These are phyloP conservation scores for Naganishia vishniacii DNA, from an alignment of 768 basidiomycete species.

Conservation along the genomic window DNA sequence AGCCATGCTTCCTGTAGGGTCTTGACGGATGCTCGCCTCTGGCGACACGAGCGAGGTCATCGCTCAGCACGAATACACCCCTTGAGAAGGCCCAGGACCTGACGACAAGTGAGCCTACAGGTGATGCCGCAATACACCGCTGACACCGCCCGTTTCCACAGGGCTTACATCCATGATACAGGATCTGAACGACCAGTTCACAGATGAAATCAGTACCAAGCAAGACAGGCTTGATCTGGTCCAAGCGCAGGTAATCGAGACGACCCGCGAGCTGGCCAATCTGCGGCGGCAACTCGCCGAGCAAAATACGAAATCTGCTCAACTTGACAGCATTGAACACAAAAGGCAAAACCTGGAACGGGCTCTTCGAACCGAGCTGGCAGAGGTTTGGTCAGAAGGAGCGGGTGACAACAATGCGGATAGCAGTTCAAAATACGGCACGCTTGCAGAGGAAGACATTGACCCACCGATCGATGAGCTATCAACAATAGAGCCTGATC, in stretches of 20 bases:
- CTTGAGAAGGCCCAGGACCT: conserved; percentile 24
- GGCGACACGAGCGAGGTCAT: neutral
- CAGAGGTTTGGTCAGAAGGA: neutral
- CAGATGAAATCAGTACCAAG: conserved; percentile 74
- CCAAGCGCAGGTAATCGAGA: conserved; percentile 76
- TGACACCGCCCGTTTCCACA: conserved; percentile 41
- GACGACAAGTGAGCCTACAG: conserved; percentile 12
- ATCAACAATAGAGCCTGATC: neutral
- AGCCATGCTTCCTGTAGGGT: neutral
- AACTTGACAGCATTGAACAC: conserved; percentile 5
- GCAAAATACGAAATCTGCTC: conserved; percentile 10
- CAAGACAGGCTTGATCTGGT: conserved; percentile 81
- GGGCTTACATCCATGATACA: conserved; percentile 84
- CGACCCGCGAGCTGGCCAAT: conserved; percentile 83
- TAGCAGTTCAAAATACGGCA: no score
- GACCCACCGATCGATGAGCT: conserved; percentile 1
- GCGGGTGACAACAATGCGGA: neutral
- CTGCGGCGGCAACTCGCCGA: conserved; percentile 71
- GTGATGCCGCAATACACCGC: neutral
- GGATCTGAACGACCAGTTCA: conserved; percentile 69
- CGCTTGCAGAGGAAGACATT: neutral
- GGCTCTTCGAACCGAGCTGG: neutral
- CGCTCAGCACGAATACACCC: conserved; percentile 16
- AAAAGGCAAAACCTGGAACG: conserved; percentile 16
- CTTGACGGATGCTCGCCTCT: conserved; percentile 18